phyloP scores from a whole-genome alignment of 2,329 filamentous ascomycete species.

The Penicillium sp. region DNA sequence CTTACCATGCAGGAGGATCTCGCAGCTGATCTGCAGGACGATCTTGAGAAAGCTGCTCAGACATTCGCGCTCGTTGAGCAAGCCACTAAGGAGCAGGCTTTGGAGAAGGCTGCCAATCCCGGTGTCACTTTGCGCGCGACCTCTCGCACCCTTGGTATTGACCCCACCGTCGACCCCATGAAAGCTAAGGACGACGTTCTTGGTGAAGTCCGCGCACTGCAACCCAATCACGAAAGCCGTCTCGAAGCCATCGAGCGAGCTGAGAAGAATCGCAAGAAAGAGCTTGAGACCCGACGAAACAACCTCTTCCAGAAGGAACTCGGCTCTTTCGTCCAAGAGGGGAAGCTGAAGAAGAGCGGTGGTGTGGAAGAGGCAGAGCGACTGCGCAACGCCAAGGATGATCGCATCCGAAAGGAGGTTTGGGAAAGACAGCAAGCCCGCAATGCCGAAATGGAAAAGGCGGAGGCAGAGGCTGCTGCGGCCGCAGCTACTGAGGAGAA shows the following conservation, averaged over 20 bases:
- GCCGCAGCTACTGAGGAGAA: constrained; percentile 25
- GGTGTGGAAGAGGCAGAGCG: constrained; percentile 94
- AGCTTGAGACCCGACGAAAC: constrained; percentile 72
- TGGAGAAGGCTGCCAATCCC: constrained; percentile 61
- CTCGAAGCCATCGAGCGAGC: constrained; percentile 97
- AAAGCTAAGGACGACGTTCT: constrained; percentile 89
- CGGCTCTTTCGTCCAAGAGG: constrained; percentile 79
- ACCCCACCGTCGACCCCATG: constrained; percentile 66
- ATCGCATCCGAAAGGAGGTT: constrained; percentile 77
- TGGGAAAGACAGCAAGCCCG: constrained; percentile 57
- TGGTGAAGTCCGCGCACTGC: constrained; percentile 87
- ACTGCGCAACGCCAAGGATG: constrained; percentile 80
- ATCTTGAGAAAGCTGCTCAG: constrained; percentile 89
- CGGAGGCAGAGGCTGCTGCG: constrained; percentile 31
- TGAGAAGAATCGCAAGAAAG: constrained; percentile 85
- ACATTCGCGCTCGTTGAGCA: constrained; percentile 96
- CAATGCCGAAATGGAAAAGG: constrained; percentile 52
- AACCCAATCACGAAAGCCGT: constrained; percentile 90
- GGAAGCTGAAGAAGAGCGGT: constrained; percentile 92
- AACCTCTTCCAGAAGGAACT: constrained; percentile 87
- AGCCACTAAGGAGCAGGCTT: constrained; percentile 91
- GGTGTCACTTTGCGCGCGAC: constrained; percentile 50
- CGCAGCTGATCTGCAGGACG: constrained; percentile 86
- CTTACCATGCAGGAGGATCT: constrained; percentile 96
- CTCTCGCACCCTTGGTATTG: constrained; percentile 54